phyloP scores from a whole-genome alignment of 352 stramenopile species.

The Pythium myriotylum region DNA sequence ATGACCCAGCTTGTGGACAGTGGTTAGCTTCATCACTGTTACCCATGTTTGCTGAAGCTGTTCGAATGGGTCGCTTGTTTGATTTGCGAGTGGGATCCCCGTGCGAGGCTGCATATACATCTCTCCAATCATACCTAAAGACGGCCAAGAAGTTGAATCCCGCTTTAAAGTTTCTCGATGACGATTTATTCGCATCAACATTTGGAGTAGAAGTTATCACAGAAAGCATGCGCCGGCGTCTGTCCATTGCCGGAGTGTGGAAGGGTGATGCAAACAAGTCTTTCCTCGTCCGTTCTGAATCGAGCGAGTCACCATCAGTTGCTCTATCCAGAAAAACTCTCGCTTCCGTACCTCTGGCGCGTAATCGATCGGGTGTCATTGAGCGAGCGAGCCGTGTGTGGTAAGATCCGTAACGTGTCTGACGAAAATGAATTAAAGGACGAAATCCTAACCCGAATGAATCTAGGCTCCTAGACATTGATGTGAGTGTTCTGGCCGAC shows the following conservation, averaged over 20 bases:
- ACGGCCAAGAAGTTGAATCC: conserved; percentile 63
- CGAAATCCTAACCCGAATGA: not conserved
- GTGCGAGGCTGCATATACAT: conserved; percentile 74
- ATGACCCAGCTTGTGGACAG: conserved; percentile 73
- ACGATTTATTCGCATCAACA: conserved; percentile 68
- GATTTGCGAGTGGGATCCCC: conserved; percentile 64
- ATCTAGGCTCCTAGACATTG: conserved; percentile 72
- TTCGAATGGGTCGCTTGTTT: conserved; percentile 49
- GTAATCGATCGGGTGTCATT: conserved; percentile 13
- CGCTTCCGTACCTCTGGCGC: conserved; percentile 17
- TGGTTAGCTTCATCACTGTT: conserved; percentile 73
- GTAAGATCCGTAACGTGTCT: conserved; percentile 33
- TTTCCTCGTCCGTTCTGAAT: conserved; percentile 52
- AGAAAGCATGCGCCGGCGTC: conserved; percentile 65
- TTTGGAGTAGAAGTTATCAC: conserved; percentile 80
- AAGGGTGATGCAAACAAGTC: conserved; percentile 57
- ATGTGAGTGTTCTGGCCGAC: conserved; percentile 76
- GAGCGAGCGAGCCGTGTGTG: conserved; percentile 49
- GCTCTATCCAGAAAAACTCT: conserved; percentile 33
- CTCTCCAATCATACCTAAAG: conserved; percentile 71
- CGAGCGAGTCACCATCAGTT: conserved; percentile 36
- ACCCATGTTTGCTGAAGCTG: conserved; percentile 73
- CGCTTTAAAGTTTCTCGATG: conserved; percentile 67
- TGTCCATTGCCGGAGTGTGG: conserved; percentile 81
- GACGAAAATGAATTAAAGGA: not conserved